Conservation (phyloP, 2,329 filamentous ascomycete genomes). For the Fusarium sp. region DNA sequence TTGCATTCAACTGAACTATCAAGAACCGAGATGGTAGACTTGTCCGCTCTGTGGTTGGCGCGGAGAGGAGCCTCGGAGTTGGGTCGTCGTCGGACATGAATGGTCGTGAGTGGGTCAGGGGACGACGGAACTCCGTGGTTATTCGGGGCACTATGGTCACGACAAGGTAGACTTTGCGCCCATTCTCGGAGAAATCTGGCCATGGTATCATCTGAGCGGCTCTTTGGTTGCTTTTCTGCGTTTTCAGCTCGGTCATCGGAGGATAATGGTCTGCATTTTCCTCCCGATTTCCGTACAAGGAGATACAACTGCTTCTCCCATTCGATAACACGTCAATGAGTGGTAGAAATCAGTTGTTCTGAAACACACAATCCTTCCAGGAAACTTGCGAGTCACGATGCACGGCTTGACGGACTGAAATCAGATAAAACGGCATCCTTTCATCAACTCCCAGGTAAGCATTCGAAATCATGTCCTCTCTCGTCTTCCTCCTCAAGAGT, state of each 20-base stretch:
- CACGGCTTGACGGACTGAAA: neutral
- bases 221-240: neutral
- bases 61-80: neutral
- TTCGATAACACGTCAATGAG: neutral
- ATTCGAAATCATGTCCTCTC: neutral
- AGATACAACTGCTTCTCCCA: neutral
- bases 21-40: no score
- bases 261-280: neutral
- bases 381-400: neutral
- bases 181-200: neutral
- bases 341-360: neutral
- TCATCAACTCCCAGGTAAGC: neutral
- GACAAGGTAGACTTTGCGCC: neutral
- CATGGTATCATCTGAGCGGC: neutral
- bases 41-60: neutral
- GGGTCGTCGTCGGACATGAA: neutral
- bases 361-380: rapidly evolving
- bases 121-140: neutral
- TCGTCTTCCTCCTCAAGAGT: neutral
- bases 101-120: neutral
- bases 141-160: neutral
- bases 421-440: neutral
- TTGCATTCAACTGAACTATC: neutral
- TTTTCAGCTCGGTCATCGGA: neutral
- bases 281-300: neutral